Evolutionary conservation across 371 early-diverging fungal genomes (phyloP), one percentile per base, ranked within the genome.

Genomic region (Zychaea mexicana): DNA sequence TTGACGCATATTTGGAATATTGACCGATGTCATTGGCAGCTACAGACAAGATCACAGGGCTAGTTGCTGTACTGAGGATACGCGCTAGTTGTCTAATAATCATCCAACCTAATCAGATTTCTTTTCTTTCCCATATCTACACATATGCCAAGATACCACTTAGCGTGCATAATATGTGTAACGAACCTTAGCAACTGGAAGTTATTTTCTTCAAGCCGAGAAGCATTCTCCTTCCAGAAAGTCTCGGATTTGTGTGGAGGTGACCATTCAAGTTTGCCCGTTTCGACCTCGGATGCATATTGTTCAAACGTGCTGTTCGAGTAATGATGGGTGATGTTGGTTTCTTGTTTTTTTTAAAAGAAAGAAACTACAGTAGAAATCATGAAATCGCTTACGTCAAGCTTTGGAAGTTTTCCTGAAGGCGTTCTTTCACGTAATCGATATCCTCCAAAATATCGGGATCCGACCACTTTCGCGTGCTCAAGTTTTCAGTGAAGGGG

Each of bases 11-110:
- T 81, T 95, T 96, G 60, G 94, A 91, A 72, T 92, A 97, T 78
- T 96, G 94, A 38, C 96, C 95, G 67, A 98, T 73, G 72, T 98
- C 98, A 68, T 93, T 91, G 46, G 93, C 93, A 7, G 96, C 96
- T 17, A 98, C 90, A 3, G 96, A 88, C 21, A 97, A 77, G 19
- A 90, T 88, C 10, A 82, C 42, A n/a, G 88, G 71, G 32, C 85
- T 86, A 17, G 65, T 81, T n/a, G 90, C 74, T 13, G 90, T 87
- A 55, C 84, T 83, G 30, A 93, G 72, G 42, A 93, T 72, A 54
- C 90, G 78, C 15, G 89, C 85, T 66, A 96, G 77, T 9, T 83
- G 57, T 57, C 89, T 88, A 30, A 42, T 21, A 27, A 10, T 26
- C 24, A 52, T 10, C 17, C 6, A 0, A 64, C 32, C 26, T 8